Conservation (phyloP, 495 filamentous ascomycete species). For the Penicillium herquei region DNA sequence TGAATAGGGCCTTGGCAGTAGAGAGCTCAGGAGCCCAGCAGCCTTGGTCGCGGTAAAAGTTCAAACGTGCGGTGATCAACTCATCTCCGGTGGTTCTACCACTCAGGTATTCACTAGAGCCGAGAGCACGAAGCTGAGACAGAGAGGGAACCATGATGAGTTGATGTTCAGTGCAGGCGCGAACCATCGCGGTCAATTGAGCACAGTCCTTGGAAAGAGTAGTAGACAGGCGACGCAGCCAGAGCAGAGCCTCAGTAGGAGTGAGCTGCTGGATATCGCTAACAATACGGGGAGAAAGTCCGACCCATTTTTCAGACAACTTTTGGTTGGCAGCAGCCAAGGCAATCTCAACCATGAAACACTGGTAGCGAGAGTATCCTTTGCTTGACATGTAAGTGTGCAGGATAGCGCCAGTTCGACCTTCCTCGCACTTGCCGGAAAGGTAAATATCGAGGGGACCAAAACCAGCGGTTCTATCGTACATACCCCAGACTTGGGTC, state of each 20-base stretch:
- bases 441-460: conserved; percentile 5
- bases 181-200: background rate
- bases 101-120: conserved; percentile 4
- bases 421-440: conserved; percentile 1
- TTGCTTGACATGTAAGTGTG: conserved; percentile 6
- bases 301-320: background rate
- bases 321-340: background rate
- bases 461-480: background rate
- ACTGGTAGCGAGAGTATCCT: conserved; percentile 4
- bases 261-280: conserved; percentile 1
- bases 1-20: background rate
- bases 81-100: background rate
- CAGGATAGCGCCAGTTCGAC: background rate
- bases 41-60: conserved; percentile 1
- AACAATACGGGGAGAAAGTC: background rate
- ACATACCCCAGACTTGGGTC: conserved; percentile 6
- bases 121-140: conserved; percentile 1
- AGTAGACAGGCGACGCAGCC: conserved; percentile 1
- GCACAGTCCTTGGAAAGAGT: conserved; percentile 4
- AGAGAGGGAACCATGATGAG: conserved; percentile 1
- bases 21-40: conserved; percentile 1
- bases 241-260: conserved; percentile 2
- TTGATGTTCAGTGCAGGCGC: conserved; percentile 4
- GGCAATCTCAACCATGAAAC: conserved; percentile 2
- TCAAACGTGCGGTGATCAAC: background rate